Base-by-base conservation (phyloP, 1,139 yeast species). In the Debaryomyces psychrophilus region DNA sequence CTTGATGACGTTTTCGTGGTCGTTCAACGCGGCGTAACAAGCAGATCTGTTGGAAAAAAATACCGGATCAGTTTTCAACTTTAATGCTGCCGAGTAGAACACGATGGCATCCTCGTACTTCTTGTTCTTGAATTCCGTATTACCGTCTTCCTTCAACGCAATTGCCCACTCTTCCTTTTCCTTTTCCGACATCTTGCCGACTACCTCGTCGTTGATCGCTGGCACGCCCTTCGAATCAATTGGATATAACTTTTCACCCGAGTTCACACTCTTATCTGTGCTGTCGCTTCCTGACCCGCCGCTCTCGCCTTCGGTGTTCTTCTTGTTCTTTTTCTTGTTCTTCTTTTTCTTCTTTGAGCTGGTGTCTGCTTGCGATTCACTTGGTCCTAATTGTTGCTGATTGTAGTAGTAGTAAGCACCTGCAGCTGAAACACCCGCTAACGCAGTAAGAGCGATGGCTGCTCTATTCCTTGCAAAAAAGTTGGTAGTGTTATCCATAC, bases 31-130 rank as follows among this genome's bases (percentile, higher is more conserved):
- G 46, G 90, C 87, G 69, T 88, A 89, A 71, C 97, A 93, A 15
- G 99, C 99, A 22, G 97, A 90, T 69, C 96, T 82, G 74, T 92
- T 92, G 51, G 97, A 90, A 71, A 86, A 92, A 70, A 81, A 93
- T 37, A 92, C 87, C 12, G 97, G 92, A 66, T 93, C 97, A 53
- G 76, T 69, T 62, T 84, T 83, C 61, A 90, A 77, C 50, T 76
- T 67, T 58, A 95, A 76, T 11, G 99, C 98, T 50, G 81, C 82
- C 38, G 88, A 67, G 71, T 93, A 93, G 66, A 77, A 85, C 42
- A 79, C 81, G 59, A 90, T 82, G 36, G 98, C 98, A 31, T 78
- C 76, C 46, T 81, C 76, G 63, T 77, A 88, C 48, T 86, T 73
- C 69, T 88, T 85, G 49, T 71, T 68, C 66, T 85, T 87, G 76